These are phyloP conservation scores for Erysimum cheiranthoides DNA, from an alignment of 345 rosid species.

Conservation along the genomic window DNA sequence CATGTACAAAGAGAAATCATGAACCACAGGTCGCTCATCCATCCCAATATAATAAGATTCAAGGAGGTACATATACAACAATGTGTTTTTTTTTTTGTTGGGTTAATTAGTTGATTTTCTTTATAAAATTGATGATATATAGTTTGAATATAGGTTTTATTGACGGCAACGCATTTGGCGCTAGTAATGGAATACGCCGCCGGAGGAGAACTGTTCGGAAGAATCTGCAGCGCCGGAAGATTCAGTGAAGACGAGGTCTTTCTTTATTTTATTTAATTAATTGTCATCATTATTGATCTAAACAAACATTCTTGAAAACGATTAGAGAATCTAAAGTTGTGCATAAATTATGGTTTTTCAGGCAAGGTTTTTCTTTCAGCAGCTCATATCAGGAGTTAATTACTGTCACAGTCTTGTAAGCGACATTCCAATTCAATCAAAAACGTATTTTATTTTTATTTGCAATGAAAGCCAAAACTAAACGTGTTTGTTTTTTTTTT, in stretches of 20 bases:
- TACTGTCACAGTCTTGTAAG: constrained; percentile 78
- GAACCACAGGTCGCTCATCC: constrained; percentile 76
- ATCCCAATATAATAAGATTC: constrained; percentile 72
- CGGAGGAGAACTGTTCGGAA: constrained; percentile 73
- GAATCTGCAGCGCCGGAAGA: constrained; percentile 73
- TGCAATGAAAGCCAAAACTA: constrained; percentile 1
- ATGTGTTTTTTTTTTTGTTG: background rate
- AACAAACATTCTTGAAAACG: background rate
- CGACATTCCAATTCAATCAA: background rate
- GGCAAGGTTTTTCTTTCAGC: constrained; percentile 87
- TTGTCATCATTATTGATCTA: background rate
- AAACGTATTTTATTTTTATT: background rate
- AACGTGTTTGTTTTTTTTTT: background rate
- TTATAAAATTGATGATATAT: background rate
- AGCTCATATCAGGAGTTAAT: constrained; percentile 73
- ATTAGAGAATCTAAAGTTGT: background rate
- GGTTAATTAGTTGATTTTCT: background rate
- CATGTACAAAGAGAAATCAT: constrained; percentile 77
- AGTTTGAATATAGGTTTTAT: constrained; percentile 50
- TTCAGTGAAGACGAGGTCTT: constrained; percentile 72
- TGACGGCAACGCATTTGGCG: constrained; percentile 72
- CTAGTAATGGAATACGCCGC: constrained; percentile 82
- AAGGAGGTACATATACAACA: constrained; percentile 56
- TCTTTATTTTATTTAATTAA: background rate
- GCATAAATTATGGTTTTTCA: constrained; percentile 34